Percentiles rank a stretch among this genome's conserved stretches.
Evolutionary conservation across 2,329 filamentous ascomycete genomes (phyloP).

Genomic region (Davidsoniella virescens): DNA sequence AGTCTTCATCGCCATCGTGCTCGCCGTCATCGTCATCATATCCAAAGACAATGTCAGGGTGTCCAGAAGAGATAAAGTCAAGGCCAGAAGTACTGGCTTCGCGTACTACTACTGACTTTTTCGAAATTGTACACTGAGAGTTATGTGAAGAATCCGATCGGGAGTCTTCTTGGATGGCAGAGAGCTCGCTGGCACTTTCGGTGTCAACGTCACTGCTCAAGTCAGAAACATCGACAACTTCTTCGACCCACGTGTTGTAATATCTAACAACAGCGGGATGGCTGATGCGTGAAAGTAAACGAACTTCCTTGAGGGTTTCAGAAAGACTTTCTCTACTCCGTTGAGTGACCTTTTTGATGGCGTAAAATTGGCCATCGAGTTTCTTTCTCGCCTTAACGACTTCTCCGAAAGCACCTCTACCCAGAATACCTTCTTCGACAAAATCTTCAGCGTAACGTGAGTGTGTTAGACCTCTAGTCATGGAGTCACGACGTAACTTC

Average conservation of each 20-base stretch:
- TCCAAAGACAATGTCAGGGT: slow-evolving; percentile 58
- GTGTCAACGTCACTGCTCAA: slow-evolving; percentile 33
- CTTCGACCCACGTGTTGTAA: slow-evolving; percentile 89
- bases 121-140: slow-evolving; percentile 20
- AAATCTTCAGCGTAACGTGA: slow-evolving; percentile 83
- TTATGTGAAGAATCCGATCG: background rate
- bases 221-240: slow-evolving; percentile 30
- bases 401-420: slow-evolving; percentile 89
- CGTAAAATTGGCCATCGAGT: slow-evolving; percentile 83
- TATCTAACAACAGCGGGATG: slow-evolving; percentile 79
- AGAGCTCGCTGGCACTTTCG: slow-evolving; percentile 34
- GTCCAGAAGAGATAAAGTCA: slow-evolving; percentile 57
- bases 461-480: slow-evolving; percentile 25
- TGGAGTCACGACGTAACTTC: slow-evolving; percentile 46
- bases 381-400: slow-evolving; percentile 93
- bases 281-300: slow-evolving; percentile 78
- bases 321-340: slow-evolving; percentile 56
- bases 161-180: slow-evolving; percentile 20
- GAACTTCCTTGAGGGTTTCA: slow-evolving; percentile 71
- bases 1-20: slow-evolving; percentile 24
- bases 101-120: background rate
- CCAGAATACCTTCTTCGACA: slow-evolving; percentile 72
- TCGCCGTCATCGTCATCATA: slow-evolving; percentile 30
- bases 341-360: slow-evolving; percentile 90
- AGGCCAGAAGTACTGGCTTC: slow-evolving; percentile 54